Evolutionary conservation across 78 protist genomes (phyloP).

Genomic region (Polysphondylium violaceum): DNA sequence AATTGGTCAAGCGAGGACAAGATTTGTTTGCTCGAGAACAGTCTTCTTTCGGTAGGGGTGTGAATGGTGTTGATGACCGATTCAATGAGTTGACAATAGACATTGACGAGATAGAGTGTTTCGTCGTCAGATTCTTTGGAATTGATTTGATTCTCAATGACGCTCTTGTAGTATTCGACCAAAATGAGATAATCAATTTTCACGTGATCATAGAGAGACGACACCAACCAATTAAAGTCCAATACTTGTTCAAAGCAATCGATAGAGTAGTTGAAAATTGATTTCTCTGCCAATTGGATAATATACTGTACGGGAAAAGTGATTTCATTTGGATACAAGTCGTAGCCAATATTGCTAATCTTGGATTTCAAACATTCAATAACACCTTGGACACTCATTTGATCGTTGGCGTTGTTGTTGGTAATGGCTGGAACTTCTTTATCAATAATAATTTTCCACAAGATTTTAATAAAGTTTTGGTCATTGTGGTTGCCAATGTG

Average conservation of each 20-base stretch:
- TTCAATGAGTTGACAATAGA: not conserved
- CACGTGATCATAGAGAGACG: constrained; percentile 24
- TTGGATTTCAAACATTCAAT: constrained; percentile 10
- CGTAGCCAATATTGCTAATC: constrained; percentile 40
- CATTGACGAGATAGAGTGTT: not conserved
- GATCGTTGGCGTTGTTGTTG: not conserved
- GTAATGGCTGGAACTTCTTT: not conserved
- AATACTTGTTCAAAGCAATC: not conserved
- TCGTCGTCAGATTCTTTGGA: not conserved
- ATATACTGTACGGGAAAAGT: constrained; percentile 39
- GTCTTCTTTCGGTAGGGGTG: constrained; percentile 30
- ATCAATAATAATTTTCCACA: constrained; percentile 67
- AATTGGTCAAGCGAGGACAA: not conserved
- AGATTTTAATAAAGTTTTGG: constrained; percentile 29
- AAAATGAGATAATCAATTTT: constrained; percentile 43
- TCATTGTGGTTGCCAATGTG: constrained; percentile 66
- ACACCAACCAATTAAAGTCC: constrained; percentile 8
- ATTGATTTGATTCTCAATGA: constrained; percentile 21
- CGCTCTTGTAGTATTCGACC: constrained; percentile 18
- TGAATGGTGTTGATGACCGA: constrained; percentile 23
- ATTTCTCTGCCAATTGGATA: constrained; percentile 22
- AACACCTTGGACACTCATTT: not conserved
- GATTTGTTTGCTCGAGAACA: constrained; percentile 20
- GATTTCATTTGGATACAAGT: constrained; percentile 58
- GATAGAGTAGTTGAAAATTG: not conserved